A percentile compares a stretch with the other conserved stretches of the same genome.
These are phyloP conservation scores for Leccinum sublutescens DNA, from an alignment of 768 basidiomycete genomes.

Conservation along the genomic window DNA sequence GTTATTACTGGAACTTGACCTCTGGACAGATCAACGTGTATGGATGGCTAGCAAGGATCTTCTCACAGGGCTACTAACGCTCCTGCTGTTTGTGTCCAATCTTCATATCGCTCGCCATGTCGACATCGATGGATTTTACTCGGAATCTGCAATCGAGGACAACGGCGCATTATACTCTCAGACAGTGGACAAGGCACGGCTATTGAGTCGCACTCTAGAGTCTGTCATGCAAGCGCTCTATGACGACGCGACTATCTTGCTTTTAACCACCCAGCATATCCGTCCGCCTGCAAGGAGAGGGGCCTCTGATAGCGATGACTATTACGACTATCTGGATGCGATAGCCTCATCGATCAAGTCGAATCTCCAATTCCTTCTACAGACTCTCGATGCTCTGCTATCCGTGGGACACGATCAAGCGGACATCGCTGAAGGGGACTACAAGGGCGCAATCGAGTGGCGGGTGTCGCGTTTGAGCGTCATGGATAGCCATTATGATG, in stretches of 20 bases:
- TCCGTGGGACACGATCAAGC: constrained; percentile 70
- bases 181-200: constrained; percentile 67
- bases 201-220: constrained; percentile 70
- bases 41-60: constrained; percentile 46
- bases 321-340: constrained; percentile 46
- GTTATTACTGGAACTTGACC: constrained; percentile 4
- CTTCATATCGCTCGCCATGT: constrained; percentile 79
- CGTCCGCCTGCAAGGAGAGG: constrained; percentile 12
- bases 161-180: constrained; percentile 55
- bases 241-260: constrained; percentile 63
- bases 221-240: constrained; percentile 67
- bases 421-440: constrained; percentile 65
- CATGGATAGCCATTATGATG: constrained; percentile 50
- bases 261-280: constrained; percentile 53
- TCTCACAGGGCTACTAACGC: constrained; percentile 54
- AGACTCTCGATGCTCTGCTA: constrained; percentile 61
- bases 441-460: constrained; percentile 75
- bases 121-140: constrained; percentile 74
- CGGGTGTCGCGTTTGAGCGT: constrained; percentile 68
- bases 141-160: constrained; percentile 41
- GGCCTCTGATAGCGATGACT: constrained; percentile 19
- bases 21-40: constrained; percentile 27
- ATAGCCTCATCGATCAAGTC: constrained; percentile 51
- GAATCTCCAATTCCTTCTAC: constrained; percentile 54
- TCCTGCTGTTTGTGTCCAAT: constrained; percentile 60